Percentiles rank a stretch among this genome's conserved stretches.
Conservation (phyloP, 805 yeast species). For the Candida awuae region DNA sequence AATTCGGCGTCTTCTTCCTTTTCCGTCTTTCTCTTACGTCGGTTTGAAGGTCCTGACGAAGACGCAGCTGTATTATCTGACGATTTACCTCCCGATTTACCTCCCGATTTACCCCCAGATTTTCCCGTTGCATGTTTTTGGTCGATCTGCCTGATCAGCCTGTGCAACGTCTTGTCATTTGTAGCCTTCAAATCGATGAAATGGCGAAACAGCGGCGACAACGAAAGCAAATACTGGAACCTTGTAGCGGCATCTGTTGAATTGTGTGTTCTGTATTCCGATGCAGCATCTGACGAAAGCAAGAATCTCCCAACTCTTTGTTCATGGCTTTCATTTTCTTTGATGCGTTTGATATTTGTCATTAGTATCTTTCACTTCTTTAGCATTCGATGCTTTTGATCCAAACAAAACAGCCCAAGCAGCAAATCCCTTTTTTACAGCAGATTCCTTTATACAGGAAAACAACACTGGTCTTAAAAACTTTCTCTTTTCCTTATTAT, state of each 20-base stretch:
- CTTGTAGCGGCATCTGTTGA: conserved; percentile 57
- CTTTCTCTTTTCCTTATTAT: too few species aligned
- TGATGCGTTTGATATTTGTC: conserved; percentile 6
- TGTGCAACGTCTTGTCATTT: conserved; percentile 65
- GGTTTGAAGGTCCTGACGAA: conserved; percentile 3
- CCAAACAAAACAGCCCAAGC: too few species aligned
- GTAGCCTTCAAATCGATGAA: conserved; percentile 77
- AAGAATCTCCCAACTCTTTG: conserved; percentile 43
- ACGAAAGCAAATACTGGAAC: conserved; percentile 69
- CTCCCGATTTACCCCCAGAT: too few species aligned
- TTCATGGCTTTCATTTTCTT: conserved; percentile 23
- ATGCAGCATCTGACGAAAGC: conserved; percentile 46
- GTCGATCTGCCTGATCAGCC: conserved; percentile 50
- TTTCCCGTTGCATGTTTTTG: conserved; percentile 36
- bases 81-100: too few species aligned
- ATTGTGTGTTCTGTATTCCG: conserved; percentile 48
- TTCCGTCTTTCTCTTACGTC: conserved; percentile 78
- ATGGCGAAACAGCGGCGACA: conserved; percentile 82
- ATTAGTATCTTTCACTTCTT: too few species aligned
- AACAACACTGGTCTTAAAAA: too few species aligned
- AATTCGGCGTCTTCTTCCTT: conserved; percentile 94
- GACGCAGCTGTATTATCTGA: conserved; percentile 13
- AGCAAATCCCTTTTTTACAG: too few species aligned
- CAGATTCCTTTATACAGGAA: too few species aligned
- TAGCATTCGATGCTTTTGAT: too few species aligned